Evolutionary conservation across 768 basidiomycete species (phyloP), one percentile per base, ranked within the genome.

Genomic region (Cystofilobasidium bisporidii): DNA sequence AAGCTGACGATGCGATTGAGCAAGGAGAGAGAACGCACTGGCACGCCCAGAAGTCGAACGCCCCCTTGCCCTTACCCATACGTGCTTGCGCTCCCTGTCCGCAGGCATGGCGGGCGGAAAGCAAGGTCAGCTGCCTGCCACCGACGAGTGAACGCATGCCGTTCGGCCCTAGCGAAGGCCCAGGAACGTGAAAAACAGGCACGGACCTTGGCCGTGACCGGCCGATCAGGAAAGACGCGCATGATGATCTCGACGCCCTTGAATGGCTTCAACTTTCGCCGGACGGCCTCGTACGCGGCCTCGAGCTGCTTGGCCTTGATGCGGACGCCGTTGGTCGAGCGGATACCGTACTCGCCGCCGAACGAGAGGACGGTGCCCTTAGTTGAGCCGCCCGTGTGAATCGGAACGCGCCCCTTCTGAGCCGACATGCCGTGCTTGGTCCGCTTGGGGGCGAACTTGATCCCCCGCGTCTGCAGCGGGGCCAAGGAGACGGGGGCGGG

Each of bases 41-140:
- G 67, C 88, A 89, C 32, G 93, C 90, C 96, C 96, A 99, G 76
- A 82, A 97, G 75, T 98, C 96, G 73, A 98, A 98, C 0, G 88
- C 84, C 56, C 96, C 96, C 77, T 99, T 99, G 68, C 96, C 96
- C 79, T 98, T 98, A 61, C 96, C 96, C 96, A 98, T 97, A 82
- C 96, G 88, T 8, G 91, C 93, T 78, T 98, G 93, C 73, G 96
- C 98, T 63, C 96, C 94, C 67, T 68, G 40, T 30, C 11, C 15
- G 28, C 11, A 5, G 36, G 36, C 5, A 36, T 5, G 36, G 36
- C 36, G 12, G 36, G 36, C 6, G 36, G 36, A 5, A 36, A 61
- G 59, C 2, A 28, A 60, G 36, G 40, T n/a, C 41, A 43, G 33
- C 26, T 30, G n/a, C n/a, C n/a, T n/a, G n/a, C n/a, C n/a, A n/a